phyloP scores from a whole-genome alignment of 768 basidiomycete genomes.

The Boletus rubropictus region DNA sequence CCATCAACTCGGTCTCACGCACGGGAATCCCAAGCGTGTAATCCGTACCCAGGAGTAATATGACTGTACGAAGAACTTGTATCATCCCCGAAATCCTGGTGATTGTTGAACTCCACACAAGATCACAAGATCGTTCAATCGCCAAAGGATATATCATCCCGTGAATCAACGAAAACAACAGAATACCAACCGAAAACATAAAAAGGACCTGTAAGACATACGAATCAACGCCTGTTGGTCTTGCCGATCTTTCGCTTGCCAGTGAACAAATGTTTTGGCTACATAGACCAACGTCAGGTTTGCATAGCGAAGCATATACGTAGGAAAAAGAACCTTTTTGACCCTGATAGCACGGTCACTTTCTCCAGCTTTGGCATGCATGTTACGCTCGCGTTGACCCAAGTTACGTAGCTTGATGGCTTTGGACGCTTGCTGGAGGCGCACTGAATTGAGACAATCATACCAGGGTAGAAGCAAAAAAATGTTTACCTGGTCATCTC shows the following conservation, averaged over 20 bases:
- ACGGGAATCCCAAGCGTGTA: background rate
- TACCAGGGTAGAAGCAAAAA: background rate
- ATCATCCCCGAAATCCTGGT: background rate
- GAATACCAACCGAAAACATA: slow-evolving; percentile 4
- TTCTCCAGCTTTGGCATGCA: slow-evolving; percentile 88
- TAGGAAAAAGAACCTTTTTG: slow-evolving; percentile 66
- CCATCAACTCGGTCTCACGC: background rate
- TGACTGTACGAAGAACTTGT: background rate
- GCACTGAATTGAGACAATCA: background rate
- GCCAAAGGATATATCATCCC: background rate
- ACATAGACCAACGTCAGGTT: slow-evolving; percentile 9
- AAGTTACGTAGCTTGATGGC: slow-evolving; percentile 81
- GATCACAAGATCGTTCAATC: background rate
- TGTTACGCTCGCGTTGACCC: slow-evolving; percentile 81
- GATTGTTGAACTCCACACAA: background rate
- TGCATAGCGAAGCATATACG: background rate
- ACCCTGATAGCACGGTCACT: slow-evolving; percentile 72
- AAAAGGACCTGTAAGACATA: background rate
- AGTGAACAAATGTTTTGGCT: slow-evolving; percentile 85
- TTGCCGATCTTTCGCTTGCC: slow-evolving; percentile 85
- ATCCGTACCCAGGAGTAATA: background rate
- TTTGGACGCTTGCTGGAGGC: slow-evolving; percentile 66
- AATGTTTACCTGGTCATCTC: slow-evolving; percentile 53
- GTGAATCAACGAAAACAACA: background rate
- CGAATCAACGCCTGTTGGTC: slow-evolving; percentile 61